These are phyloP conservation scores for Ogataea dorogensis DNA, from an alignment of 805 yeast genomes.

Conservation along the genomic window DNA sequence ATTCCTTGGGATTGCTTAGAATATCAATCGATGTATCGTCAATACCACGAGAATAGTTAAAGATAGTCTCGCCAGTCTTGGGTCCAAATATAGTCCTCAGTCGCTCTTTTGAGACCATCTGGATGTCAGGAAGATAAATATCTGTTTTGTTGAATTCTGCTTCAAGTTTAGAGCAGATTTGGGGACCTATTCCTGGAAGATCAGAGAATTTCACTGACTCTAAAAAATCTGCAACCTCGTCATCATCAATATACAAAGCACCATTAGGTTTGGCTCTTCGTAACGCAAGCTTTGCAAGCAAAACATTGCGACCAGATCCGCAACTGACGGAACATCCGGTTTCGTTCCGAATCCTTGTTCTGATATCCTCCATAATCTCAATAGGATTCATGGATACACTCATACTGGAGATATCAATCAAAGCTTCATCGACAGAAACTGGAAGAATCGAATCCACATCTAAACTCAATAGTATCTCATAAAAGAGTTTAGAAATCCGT, in stretches of 20 bases:
- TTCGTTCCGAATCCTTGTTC: constrained; percentile 38
- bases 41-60: constrained; percentile 59
- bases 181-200: constrained; percentile 64
- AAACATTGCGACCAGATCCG: constrained; percentile 72
- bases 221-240: constrained; percentile 34
- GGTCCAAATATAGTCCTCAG: constrained; percentile 57
- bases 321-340: constrained; percentile 74
- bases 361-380: constrained; percentile 35
- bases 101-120: constrained; percentile 31
- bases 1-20: constrained; percentile 45
- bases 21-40: constrained; percentile 63
- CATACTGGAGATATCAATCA: constrained; percentile 56
- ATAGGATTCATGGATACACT: constrained; percentile 20
- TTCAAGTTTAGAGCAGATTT: constrained; percentile 46
- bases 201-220: constrained; percentile 37
- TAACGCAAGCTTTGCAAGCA: constrained; percentile 74
- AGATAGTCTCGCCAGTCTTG: constrained; percentile 67
- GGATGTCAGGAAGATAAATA: constrained; percentile 41
- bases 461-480: constrained; percentile 51
- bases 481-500: constrained; percentile 59
- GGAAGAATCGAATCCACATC: constrained; percentile 61
- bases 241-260: constrained; percentile 36
- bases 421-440: constrained; percentile 88
- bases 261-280: constrained; percentile 83
- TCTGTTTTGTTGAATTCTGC: constrained; percentile 30